Percentiles rank a stretch among this genome's conserved stretches.
These are phyloP conservation scores for Naganishia liquefaciens DNA, from an alignment of 1,284 basidiomycete genomes.

Conservation along the genomic window DNA sequence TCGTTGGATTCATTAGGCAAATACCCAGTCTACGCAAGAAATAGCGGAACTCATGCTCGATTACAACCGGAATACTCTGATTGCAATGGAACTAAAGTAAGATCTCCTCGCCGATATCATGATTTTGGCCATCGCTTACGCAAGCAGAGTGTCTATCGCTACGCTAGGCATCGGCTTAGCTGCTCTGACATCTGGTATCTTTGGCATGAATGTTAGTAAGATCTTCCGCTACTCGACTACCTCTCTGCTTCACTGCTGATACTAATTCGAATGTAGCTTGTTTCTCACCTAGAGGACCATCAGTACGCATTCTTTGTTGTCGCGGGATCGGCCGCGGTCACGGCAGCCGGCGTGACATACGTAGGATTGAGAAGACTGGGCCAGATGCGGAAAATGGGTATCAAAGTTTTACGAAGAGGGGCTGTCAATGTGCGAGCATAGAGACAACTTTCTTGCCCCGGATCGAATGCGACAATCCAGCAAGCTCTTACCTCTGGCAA, in stretches of 20 bases:
- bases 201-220: conserved; percentile 89
- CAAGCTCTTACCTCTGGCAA: not conserved
- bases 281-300: conserved; percentile 48
- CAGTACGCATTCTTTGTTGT: conserved; percentile 54
- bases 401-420: too few species aligned
- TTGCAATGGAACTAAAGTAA: conserved; percentile 85
- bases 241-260: not conserved
- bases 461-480: not conserved
- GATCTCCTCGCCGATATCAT: conserved; percentile 30
- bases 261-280: conserved; percentile 41
- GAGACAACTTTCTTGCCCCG: too few species aligned
- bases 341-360: conserved; percentile 46
- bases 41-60: conserved; percentile 96
- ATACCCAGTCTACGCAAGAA: conserved; percentile 94
- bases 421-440: not conserved
- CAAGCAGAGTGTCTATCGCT: conserved; percentile 70
- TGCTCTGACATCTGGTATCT: conserved; percentile 85
- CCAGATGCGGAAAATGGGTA: conserved; percentile 48
- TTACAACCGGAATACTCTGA: conserved; percentile 87
- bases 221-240: not conserved
- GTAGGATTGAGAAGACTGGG: conserved; percentile 47
- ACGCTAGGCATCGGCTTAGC: conserved; percentile 92
- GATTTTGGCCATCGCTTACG: conserved; percentile 49
- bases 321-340: conserved; percentile 42
- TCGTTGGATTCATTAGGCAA: conserved; percentile 60